Percentiles rank a stretch among this genome's conserved stretches.
Evolutionary conservation across 345 rosid genomes (phyloP).

Genomic region (Anastatica hierochuntica): DNA sequence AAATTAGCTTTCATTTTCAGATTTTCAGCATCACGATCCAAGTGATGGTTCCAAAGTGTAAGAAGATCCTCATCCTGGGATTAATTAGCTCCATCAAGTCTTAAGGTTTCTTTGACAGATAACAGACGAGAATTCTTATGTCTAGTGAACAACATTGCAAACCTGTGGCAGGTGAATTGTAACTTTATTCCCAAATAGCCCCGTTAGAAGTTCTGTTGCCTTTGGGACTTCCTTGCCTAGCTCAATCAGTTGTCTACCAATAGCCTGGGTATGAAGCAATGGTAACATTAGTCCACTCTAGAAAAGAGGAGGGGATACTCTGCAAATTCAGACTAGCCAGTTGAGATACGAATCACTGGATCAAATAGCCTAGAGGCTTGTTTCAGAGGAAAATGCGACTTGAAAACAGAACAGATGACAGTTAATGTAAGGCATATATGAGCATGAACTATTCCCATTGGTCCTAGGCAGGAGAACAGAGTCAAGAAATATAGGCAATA

Average conservation of each 20-base stretch:
- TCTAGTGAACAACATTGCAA: not conserved
- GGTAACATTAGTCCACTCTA: not conserved
- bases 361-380: not conserved
- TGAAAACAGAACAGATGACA: constrained; percentile 2
- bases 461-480: constrained; percentile 1
- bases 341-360: not conserved
- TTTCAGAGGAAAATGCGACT: constrained; percentile 1
- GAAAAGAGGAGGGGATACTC: not conserved
- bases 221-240: constrained; percentile 72
- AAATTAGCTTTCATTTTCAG: constrained; percentile 73
- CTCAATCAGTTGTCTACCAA: constrained; percentile 65
- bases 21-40: constrained; percentile 76
- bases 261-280: constrained; percentile 43
- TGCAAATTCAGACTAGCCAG: not conserved
- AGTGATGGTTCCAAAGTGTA: constrained; percentile 64
- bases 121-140: constrained; percentile 1
- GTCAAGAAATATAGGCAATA: not conserved
- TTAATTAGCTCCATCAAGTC: constrained; percentile 8
- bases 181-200: constrained; percentile 85
- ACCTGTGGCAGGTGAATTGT: constrained; percentile 91
- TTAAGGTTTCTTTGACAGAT: constrained; percentile 1
- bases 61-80: constrained; percentile 79
- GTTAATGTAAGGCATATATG: no score
- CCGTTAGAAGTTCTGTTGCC: constrained; percentile 53
- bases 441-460: no score